Evolutionary conservation across 2,329 filamentous ascomycete species (phyloP).

Genomic region (Aspergillus pseudoterreus): DNA sequence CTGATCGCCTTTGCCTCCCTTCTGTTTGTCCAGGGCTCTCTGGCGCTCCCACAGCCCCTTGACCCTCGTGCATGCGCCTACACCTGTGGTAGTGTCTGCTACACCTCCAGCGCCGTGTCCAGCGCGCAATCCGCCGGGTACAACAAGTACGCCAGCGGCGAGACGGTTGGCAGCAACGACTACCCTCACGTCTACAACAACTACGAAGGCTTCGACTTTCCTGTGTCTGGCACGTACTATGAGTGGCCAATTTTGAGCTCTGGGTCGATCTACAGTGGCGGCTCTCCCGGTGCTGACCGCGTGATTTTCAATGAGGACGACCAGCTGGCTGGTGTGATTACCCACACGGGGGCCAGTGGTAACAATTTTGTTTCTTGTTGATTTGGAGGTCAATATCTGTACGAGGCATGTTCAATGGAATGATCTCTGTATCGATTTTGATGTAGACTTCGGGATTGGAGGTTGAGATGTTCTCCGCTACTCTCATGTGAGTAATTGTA

Average conservation of each 20-base stretch:
- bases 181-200: conserved; percentile 62
- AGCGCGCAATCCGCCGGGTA: conserved; percentile 52
- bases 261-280: conserved; percentile 53
- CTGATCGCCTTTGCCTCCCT: conserved; percentile 10
- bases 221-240: conserved; percentile 56
- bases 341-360: conserved; percentile 65
- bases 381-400: neutral
- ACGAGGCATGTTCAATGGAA: too few relatives aligned
- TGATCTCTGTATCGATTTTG: too few relatives aligned
- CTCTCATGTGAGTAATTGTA: too few relatives aligned
- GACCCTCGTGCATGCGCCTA: conserved; percentile 44
- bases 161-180: conserved; percentile 32
- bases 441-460: too few relatives aligned
- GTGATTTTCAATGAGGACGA: conserved; percentile 60
- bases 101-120: conserved; percentile 48
- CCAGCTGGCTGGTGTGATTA: conserved; percentile 61
- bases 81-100: conserved; percentile 53
- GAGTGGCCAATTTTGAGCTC: conserved; percentile 59
- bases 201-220: conserved; percentile 60
- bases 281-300: conserved; percentile 63
- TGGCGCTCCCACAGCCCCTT: conserved; percentile 18
- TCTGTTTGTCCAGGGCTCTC: conserved; percentile 15
- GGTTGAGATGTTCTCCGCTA: too few relatives aligned
- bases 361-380: conserved; percentile 54
- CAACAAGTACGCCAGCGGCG: conserved; percentile 43